Evolutionary conservation across 2,329 filamentous ascomycete genomes (phyloP), one percentile per base, ranked within the genome.

Genomic region (Colletotrichum sp.): DNA sequence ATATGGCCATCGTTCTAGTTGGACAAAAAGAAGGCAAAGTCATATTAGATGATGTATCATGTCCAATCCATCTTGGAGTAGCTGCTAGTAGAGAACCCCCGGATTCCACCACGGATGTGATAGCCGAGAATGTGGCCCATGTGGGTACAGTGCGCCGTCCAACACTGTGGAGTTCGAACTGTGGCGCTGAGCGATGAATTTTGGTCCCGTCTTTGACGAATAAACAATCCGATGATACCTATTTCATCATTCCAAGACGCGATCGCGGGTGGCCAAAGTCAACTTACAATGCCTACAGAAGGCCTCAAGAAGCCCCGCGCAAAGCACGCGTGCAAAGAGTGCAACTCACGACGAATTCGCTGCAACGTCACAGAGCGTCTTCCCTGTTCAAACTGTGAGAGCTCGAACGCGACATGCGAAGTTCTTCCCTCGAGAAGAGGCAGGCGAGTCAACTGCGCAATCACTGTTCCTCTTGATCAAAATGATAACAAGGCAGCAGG

Each of bases 281-380:
- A 61, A 14, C 3, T 59, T 36, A 43, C 3, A 13, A 65, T 64
- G 67, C 24, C 59, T 8, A 60, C 21, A 24, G 52, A 71, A n/a
- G 34, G 43, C n/a, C 48, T 30, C 24, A 79, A 74, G n/a, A 78
- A 73, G 24, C 55, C 75, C 4, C 78, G 78, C 36, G 78, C 78
- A 24, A 79, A 79, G 34, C 78, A 79, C 18, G 78, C 78, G n/a
- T 79, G 78, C 43, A 74, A 39, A n/a, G 77, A 77, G 26, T 79
- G 78, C 74, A 79, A 79, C 71, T 72, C 76, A n/a, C 77, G 78
- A 6, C 67, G 78, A 21, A 72, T 79, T 6, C 77, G 77, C 34
- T 79, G 78, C 64, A 73, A 79, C 61, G 78, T 79, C 61, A 79
- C 77, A 21, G 70, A 78, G 43, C 72, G 73, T 57, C 72, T 69